These are phyloP conservation scores for Mrakia gelida DNA, from an alignment of 768 basidiomycete species.

Conservation along the genomic window DNA sequence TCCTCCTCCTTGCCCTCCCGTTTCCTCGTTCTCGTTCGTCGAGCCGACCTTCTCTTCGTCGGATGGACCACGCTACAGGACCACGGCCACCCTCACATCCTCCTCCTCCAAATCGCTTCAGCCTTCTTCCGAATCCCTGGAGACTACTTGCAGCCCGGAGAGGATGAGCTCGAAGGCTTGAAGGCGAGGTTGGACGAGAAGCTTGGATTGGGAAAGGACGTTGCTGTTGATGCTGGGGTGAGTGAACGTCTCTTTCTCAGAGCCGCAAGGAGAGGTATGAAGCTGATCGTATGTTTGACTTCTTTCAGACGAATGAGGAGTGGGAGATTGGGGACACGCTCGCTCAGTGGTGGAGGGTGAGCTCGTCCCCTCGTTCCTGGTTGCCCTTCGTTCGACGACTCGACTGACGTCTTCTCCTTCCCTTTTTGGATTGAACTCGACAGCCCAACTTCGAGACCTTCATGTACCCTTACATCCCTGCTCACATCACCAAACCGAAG, in stretches of 20 bases:
- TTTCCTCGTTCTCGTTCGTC: background rate
- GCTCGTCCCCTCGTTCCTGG: background rate
- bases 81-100: constrained; percentile 93
- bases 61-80: constrained; percentile 54
- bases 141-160: constrained; percentile 96
- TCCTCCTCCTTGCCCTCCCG: constrained; percentile 10
- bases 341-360: constrained; percentile 92
- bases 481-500: constrained; percentile 81
- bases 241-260: background rate
- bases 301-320: constrained; percentile 40
- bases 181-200: constrained; percentile 84
- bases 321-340: constrained; percentile 97
- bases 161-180: constrained; percentile 85
- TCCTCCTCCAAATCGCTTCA: constrained; percentile 97
- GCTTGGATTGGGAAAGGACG: constrained; percentile 52
- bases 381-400: too few species aligned
- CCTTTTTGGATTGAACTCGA: too few species aligned
- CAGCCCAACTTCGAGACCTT: constrained; percentile 48
- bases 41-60: constrained; percentile 2
- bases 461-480: too few species aligned
- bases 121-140: constrained; percentile 99
- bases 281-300: too few species aligned
- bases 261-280: background rate
- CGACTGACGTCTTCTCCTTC: too few species aligned
- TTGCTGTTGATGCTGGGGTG: background rate